Evolutionary conservation across 2,329 filamentous ascomycete genomes (phyloP), one percentile per base, ranked within the genome.

Genomic region (Colletotrichum musicola): DNA sequence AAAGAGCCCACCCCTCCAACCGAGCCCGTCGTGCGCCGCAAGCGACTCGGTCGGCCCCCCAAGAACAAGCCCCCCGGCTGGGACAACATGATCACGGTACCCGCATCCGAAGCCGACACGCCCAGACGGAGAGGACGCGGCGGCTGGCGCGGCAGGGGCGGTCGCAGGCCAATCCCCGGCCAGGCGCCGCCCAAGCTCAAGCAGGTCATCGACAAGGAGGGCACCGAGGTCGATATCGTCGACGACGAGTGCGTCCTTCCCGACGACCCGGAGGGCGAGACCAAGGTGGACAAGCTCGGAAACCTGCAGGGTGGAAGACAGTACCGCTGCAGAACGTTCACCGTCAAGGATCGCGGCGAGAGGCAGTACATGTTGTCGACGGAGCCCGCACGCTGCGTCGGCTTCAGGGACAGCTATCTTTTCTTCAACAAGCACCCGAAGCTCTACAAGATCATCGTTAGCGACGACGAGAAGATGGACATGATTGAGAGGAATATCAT

Each of bases 361-460:
- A 86, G 95, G 64, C 89, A 97, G 12, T 99, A 99, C 88, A 99
- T 99, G 96, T 83, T 99, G 81, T 98, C 96, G 3, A 99, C 96
- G 4, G 96, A 99, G 77, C 97, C 96, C 5, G 96, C 96, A 25
- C 92, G 96, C 72, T 98, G 96, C 76, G 95, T 97, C 63, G 96
- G 96, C 16, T 99, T 99, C 86, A 89, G 96, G 73, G 96, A 99
- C 84, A 98, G 95, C 72, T 99, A 99, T 77, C 89, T 99, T 27
- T 98, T 99, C 86, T 99, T 99, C 85, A 97, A 96, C 72, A 99
- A 98, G 82, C 96, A 99, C 81, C 93, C 93, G 78, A 91, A 94
- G 75, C 91, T 99, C 14, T 96, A 94, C 88, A 99, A 99, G 84
- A 97, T 99, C 76, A 97, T 99, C 75, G 93, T 98, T 64, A 94